Base-by-base conservation (phyloP, 2,329 filamentous ascomycete species). In the Fusarium globosum region DNA sequence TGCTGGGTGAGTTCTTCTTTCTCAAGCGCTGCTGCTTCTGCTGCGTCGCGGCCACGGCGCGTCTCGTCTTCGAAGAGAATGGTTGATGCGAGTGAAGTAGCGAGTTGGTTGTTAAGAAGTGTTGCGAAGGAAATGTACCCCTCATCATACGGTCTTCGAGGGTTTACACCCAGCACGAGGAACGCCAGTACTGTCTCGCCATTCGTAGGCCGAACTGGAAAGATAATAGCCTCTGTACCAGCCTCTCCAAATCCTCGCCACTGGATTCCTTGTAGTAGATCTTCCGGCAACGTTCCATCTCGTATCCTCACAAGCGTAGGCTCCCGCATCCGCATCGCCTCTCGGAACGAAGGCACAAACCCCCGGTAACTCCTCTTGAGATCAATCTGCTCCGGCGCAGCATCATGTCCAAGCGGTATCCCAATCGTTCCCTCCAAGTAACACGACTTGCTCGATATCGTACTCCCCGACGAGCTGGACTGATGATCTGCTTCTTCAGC, bases 41-140 rank as follows among this genome's bases (percentile, higher is more conserved):
- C 81, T 0, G 79, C 80, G 33, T 83, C 79, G 6, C 79, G 68
- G 11, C 76, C 88, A 58, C 88, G 83, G 23, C 86, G 83, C 12
- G 91, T 90, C 71, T 92, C 90, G 66, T 91, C 89, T 77, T 91
- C 89, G 57, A 91, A 91, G 0, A 92, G 81, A 0, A 92, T 89
- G 1, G 91, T 88, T 0, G 90, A 91, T 5, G 90, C 90, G 28
- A 92, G 80, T 0, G 89, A 91, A 0, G 89, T 91, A 0, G 88
- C 89, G 5, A 92, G 81, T 76, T 82, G 91, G 18, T 81, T 77
- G 52, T 82, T 83, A 1, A 85, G 71, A 57, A 83, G 75, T 28
- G 75, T 86, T 6, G 91, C 82, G 68, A 92, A 92, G 0, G 89
- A 81, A 56, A 85, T 86, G 73, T 93, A 94, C 60, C 92, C 90